Evolutionary conservation across 1,284 basidiomycete genomes (phyloP).

Genomic region (Puccinia coronata): DNA sequence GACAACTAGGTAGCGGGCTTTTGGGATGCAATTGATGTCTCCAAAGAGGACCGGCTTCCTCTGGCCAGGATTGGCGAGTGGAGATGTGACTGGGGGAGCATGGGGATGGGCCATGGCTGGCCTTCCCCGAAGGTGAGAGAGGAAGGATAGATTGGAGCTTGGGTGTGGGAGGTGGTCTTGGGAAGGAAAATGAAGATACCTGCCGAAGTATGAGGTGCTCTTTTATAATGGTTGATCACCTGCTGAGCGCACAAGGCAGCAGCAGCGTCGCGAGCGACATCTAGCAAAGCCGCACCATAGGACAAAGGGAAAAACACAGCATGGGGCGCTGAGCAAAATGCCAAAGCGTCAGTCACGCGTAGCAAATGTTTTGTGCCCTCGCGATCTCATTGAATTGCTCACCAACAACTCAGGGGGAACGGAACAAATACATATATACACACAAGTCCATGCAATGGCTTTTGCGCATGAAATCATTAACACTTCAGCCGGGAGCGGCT

Average conservation of each 20-base stretch:
- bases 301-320: not conserved
- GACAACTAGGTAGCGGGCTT: not conserved
- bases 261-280: not conserved
- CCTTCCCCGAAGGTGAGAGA: not conserved
- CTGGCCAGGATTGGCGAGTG: not conserved
- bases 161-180: not conserved
- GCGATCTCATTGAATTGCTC: not conserved
- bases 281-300: not conserved
- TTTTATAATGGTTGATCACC: too few species aligned
- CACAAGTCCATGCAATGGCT: not conserved
- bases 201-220: not conserved
- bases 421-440: not conserved
- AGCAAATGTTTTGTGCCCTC: not conserved
- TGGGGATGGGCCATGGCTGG: not conserved
- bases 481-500: not conserved
- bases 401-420: not conserved
- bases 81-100: not conserved
- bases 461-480: not conserved
- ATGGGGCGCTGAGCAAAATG: not conserved
- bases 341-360: not conserved
- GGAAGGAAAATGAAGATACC: not conserved
- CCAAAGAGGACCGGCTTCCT: not conserved
- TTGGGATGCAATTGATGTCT: not conserved
- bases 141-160: not conserved
- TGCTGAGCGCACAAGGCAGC: too few species aligned